Conservation (phyloP, 495 filamentous ascomycete genomes). For the Xylaria bambusicola region DNA sequence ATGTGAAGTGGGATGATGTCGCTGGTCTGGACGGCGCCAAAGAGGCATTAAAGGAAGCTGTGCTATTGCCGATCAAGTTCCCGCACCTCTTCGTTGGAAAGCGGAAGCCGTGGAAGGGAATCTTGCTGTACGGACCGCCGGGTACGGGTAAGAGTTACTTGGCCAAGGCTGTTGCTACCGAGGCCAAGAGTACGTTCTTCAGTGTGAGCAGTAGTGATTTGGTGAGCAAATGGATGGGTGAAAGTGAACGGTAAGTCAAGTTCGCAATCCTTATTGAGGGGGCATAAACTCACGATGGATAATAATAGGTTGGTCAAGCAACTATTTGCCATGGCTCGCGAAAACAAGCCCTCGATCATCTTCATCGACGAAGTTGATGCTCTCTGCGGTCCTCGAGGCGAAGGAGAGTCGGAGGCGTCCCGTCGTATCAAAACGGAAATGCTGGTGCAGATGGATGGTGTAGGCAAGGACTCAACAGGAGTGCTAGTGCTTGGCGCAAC, state of each 20-base stretch:
- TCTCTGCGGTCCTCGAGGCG: constrained; percentile 90
- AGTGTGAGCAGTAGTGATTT: constrained; percentile 95
- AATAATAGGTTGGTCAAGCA: constrained; percentile 98
- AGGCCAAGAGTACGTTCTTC: constrained; percentile 99
- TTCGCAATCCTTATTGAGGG: constrained; percentile 11
- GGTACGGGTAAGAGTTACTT: constrained; percentile 97
- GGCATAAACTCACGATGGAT: too few species aligned
- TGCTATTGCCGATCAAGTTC: constrained; percentile 96
- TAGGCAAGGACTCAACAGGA: constrained; percentile 89
- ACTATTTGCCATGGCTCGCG: constrained; percentile 95
- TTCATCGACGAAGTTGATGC: constrained; percentile 99
- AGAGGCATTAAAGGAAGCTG: constrained; percentile 96
- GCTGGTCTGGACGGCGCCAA: constrained; percentile 95
- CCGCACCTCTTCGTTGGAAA: constrained; percentile 97
- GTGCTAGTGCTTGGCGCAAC: constrained; percentile 96
- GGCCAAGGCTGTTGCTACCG: constrained; percentile 95
- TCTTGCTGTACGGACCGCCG: constrained; percentile 92
- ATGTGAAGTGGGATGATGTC: constrained; percentile 96
- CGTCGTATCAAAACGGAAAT: constrained; percentile 98
- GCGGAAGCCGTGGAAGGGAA: constrained; percentile 96
- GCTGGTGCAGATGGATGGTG: constrained; percentile 98
- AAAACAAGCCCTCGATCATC: constrained; percentile 97
- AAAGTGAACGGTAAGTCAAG: constrained; percentile 93
- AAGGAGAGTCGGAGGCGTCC: constrained; percentile 97
- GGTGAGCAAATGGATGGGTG: constrained; percentile 99